Percentiles rank a stretch among this genome's conserved stretches.
These are phyloP conservation scores for Gypsophila paniculata DNA, from an alignment of 179 eudicot genomes.

Conservation along the genomic window DNA sequence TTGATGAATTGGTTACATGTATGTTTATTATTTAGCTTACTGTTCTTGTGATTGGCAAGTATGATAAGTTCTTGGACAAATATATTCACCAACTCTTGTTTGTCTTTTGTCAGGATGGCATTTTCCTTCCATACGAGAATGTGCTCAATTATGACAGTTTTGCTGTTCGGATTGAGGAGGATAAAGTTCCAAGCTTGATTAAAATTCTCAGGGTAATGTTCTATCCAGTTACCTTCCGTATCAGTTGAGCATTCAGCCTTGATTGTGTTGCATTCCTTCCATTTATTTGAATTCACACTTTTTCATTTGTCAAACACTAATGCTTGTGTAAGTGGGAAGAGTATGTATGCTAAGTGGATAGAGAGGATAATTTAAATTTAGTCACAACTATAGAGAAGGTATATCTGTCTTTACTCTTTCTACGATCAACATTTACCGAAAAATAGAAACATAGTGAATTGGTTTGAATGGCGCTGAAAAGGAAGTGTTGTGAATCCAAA, in stretches of 20 bases:
- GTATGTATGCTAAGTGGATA: too few relatives aligned
- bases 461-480: too few relatives aligned
- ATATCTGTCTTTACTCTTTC: too few relatives aligned
- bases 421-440: too few relatives aligned
- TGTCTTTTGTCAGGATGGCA: constrained; percentile 62
- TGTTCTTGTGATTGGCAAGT: neutral
- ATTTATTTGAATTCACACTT: too few relatives aligned
- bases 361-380: too few relatives aligned
- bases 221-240: too few relatives aligned
- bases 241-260: constrained; percentile 4
- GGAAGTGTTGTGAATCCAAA: too few relatives aligned
- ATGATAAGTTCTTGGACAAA: neutral
- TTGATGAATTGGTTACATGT: neutral
- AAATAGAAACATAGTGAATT: too few relatives aligned
- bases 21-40: neutral
- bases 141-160: constrained; percentile 87
- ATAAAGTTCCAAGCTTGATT: constrained; percentile 75
- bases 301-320: too few relatives aligned
- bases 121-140: constrained; percentile 88
- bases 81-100: constrained; percentile 4
- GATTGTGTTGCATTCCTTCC: neutral
- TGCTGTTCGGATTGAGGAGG: constrained; percentile 79
- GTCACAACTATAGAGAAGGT: too few relatives aligned
- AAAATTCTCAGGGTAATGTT: constrained; percentile 62
- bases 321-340: too few relatives aligned